Percentiles rank a stretch among this genome's conserved stretches.
Conservation (phyloP, 495 filamentous ascomycete genomes). For the Stereocaulon alpinum region DNA sequence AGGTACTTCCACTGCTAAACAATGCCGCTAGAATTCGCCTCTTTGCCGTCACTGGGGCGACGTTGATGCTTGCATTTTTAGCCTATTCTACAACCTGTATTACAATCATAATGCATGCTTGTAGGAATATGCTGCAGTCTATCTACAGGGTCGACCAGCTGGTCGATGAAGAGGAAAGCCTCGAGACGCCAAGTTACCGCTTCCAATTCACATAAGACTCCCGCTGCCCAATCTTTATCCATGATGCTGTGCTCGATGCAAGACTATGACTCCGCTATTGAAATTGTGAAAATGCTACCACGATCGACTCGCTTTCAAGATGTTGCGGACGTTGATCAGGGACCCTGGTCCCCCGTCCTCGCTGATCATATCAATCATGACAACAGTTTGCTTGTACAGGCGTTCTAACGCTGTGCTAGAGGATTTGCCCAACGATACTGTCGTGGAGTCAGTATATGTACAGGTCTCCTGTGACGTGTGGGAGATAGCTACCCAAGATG, state of each 20-base stretch:
- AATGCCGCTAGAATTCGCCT: not conserved
- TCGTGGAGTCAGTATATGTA: conserved; percentile 18
- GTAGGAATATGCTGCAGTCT: conserved; percentile 1
- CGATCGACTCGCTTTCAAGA: conserved; percentile 12
- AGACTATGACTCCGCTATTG: not conserved
- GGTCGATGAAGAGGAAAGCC: not conserved
- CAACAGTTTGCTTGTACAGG: conserved; percentile 76
- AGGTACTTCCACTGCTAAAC: not conserved
- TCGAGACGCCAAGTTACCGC: not conserved
- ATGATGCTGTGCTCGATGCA: conserved; percentile 1
- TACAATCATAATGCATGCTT: not conserved
- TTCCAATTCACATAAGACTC: not conserved
- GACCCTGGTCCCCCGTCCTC: conserved; percentile 77
- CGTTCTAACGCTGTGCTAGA: conserved; percentile 79
- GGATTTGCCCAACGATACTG: conserved; percentile 84
- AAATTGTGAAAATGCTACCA: not conserved
- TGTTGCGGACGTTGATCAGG: conserved; percentile 68
- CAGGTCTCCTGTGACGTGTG: not conserved
- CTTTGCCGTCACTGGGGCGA: not conserved
- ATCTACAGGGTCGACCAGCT: conserved; percentile 2
- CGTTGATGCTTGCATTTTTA: not conserved
- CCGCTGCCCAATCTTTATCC: conserved; percentile 1
- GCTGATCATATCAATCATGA: conserved; percentile 70
- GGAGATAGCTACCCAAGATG: conserved; percentile 61
- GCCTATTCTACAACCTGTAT: not conserved